Conservation (phyloP, 177 flowering plant species). For the Tripterygium wilfordii region DNA sequence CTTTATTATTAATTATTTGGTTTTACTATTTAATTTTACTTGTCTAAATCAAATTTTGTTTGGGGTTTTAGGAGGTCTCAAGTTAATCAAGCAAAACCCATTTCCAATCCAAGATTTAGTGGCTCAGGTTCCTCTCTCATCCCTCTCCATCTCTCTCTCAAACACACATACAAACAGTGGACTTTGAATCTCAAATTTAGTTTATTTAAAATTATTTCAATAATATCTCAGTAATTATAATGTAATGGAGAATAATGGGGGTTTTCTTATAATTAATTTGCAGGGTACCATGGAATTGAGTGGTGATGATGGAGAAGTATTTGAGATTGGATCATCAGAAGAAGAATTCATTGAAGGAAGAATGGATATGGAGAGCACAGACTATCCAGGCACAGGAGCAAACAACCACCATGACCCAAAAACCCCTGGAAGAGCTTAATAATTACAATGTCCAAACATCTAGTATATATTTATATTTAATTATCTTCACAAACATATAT, state of each 20-base stretch:
- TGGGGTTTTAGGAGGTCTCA: constrained; percentile 33
- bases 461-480: too few relatives aligned
- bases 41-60: too few relatives aligned
- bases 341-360: constrained; percentile 21
- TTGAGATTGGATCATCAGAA: constrained; percentile 1
- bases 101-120: constrained; percentile 13
- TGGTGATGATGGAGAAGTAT: neutral
- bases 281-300: constrained; percentile 14
- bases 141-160: constrained; percentile 2
- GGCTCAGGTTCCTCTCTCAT: constrained; percentile 23
- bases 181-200: too few relatives aligned
- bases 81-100: constrained; percentile 8
- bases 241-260: too few relatives aligned
- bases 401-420: constrained; percentile 46
- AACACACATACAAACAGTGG: neutral
- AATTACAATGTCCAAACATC: neutral
- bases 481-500: too few relatives aligned
- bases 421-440: constrained; percentile 25
- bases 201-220: too few relatives aligned
- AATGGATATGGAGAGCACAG: constrained; percentile 27
- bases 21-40: too few relatives aligned
- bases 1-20: too few relatives aligned
- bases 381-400: constrained; percentile 50
- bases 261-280: too few relatives aligned
- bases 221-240: too few relatives aligned